These are phyloP conservation scores for Canariomyces notabilis DNA, from an alignment of 2,329 filamentous ascomycete species.

Conservation along the genomic window DNA sequence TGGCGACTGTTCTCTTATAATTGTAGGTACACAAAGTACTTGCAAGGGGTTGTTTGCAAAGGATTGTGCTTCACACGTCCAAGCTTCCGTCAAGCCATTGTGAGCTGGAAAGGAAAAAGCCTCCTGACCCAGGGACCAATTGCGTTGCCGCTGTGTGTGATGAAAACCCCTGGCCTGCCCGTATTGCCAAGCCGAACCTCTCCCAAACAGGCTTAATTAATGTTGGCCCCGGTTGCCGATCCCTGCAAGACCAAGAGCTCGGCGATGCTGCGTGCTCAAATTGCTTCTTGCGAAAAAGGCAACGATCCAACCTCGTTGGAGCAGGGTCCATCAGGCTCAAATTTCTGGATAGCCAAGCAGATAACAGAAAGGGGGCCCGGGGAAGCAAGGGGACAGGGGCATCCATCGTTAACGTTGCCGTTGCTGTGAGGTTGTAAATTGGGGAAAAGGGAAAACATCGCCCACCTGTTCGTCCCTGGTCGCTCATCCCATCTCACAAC, in stretches of 20 bases:
- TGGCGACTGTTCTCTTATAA: too few species aligned
- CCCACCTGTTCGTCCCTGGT: constrained; percentile 4
- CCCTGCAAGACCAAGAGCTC: constrained; percentile 24
- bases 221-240: constrained; percentile 13
- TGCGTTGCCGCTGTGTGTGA: constrained; percentile 10
- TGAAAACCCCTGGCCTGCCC: constrained; percentile 15
- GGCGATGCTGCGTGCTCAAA: constrained; percentile 25
- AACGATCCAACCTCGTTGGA: constrained; percentile 17
- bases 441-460: constrained; percentile 8
- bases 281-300: constrained; percentile 22
- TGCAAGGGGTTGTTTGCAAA: too few species aligned
- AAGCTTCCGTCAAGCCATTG: too few species aligned
- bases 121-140: not conserved
- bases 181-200: constrained; percentile 11
- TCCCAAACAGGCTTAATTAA: constrained; percentile 22
- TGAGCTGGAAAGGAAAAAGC: not conserved
- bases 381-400: constrained; percentile 4
- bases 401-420: not conserved
- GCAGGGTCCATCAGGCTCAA: constrained; percentile 7
- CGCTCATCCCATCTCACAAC: not conserved
- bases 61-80: too few species aligned
- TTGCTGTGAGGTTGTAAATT: not conserved
- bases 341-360: constrained; percentile 7
- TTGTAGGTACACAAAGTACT: not conserved
- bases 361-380: constrained; percentile 8